These are phyloP conservation scores for Diplocarpon mali DNA, from an alignment of 2,329 filamentous ascomycete genomes.

Conservation along the genomic window DNA sequence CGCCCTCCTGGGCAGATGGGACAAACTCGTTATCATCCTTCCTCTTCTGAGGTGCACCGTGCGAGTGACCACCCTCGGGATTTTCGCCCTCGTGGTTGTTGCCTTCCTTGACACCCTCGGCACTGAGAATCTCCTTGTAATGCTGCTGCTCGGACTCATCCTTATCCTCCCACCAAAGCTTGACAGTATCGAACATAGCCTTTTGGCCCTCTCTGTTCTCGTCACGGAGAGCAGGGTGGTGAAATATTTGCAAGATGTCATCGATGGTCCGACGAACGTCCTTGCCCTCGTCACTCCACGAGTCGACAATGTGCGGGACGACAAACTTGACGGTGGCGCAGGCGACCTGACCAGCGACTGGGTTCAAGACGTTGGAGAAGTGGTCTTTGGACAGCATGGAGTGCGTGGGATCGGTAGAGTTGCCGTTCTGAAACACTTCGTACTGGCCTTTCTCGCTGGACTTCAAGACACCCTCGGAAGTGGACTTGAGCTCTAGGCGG, in stretches of 20 bases:
- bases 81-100: constrained; percentile 8
- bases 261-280: constrained; percentile 59
- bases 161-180: constrained; percentile 69
- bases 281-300: constrained; percentile 64
- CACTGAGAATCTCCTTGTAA: constrained; percentile 63
- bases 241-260: constrained; percentile 69
- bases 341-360: constrained; percentile 70
- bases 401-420: constrained; percentile 66
- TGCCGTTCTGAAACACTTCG: constrained; percentile 8
- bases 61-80: constrained; percentile 6
- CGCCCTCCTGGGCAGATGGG: constrained; percentile 8
- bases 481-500: constrained; percentile 7
- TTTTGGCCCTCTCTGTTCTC: constrained; percentile 57
- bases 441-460: constrained; percentile 8
- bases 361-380: constrained; percentile 62
- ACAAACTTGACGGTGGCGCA: constrained; percentile 68
- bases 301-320: constrained; percentile 75
- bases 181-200: constrained; percentile 65
- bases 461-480: constrained; percentile 8
- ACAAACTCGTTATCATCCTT: constrained; percentile 1
- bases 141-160: constrained; percentile 48
- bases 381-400: constrained; percentile 93
- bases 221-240: constrained; percentile 70
- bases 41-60: constrained; percentile 5
- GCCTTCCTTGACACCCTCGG: constrained; percentile 49